phyloP scores from a whole-genome alignment of 225 moss, liverwort and hornwort genomes.

The Takakia lepidozioides region DNA sequence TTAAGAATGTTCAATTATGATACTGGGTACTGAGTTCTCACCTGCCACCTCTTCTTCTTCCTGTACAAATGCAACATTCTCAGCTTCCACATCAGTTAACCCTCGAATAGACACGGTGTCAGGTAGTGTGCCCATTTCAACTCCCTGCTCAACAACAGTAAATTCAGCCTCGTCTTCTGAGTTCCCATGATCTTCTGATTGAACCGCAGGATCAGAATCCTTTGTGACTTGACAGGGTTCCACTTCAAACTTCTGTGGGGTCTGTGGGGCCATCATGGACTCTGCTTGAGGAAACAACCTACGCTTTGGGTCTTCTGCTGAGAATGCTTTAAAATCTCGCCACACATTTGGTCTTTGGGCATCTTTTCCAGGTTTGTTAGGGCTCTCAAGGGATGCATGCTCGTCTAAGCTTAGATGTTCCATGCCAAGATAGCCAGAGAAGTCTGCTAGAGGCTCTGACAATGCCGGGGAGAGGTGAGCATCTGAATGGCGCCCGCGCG shows the following conservation, averaged over 20 bases:
- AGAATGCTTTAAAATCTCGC: slow-evolving; percentile 4
- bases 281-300: slow-evolving; percentile 4
- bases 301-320: not conserved
- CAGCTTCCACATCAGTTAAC: slow-evolving; percentile 24
- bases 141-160: slow-evolving; percentile 30
- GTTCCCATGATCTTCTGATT: slow-evolving; percentile 9
- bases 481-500: slow-evolving; percentile 20
- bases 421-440: slow-evolving; percentile 56
- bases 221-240: not conserved
- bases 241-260: slow-evolving; percentile 27
- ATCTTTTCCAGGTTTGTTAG: slow-evolving; percentile 6
- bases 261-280: slow-evolving; percentile 18
- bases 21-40: too few relatives aligned
- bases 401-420: slow-evolving; percentile 91
- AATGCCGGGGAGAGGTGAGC: slow-evolving; percentile 49
- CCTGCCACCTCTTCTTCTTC: too few relatives aligned
- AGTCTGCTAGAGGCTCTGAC: slow-evolving; percentile 51
- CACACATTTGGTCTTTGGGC: slow-evolving; percentile 11
- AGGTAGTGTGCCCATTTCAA: slow-evolving; percentile 24
- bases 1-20: too few relatives aligned
- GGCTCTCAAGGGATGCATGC: slow-evolving; percentile 7
- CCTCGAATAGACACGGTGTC: slow-evolving; percentile 15
- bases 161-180: slow-evolving; percentile 22
- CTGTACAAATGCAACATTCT: too few relatives aligned
- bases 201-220: too few relatives aligned